A percentile compares a stretch with the other conserved stretches of the same genome.
phyloP scores from a whole-genome alignment of 164 flowering plant species.

The Magnolia kwangsiensis region DNA sequence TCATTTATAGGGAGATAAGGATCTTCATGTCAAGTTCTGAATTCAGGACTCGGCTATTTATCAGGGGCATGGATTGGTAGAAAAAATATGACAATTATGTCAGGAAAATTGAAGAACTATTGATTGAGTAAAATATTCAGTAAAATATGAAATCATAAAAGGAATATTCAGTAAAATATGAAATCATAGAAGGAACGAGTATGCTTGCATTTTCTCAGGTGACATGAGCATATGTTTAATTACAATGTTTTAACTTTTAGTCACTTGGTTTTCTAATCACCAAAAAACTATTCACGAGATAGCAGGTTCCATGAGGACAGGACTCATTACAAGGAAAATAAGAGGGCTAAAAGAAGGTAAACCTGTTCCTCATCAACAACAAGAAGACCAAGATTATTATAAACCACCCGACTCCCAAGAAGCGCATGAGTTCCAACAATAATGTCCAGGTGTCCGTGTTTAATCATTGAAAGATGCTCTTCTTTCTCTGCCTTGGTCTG shows the following conservation, averaged over 20 bases:
- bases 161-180: too few species aligned
- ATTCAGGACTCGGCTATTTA: too few species aligned
- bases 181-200: not conserved
- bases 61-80: too few species aligned
- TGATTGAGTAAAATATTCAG: too few species aligned
- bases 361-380: conserved; percentile 99
- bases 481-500: conserved; percentile 92
- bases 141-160: too few species aligned
- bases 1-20: too few species aligned
- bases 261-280: not conserved
- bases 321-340: not conserved
- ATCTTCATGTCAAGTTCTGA: too few species aligned
- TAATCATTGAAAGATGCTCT: conserved; percentile 65
- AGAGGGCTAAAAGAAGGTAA: conserved; percentile 8
- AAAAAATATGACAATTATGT: too few species aligned
- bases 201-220: not conserved
- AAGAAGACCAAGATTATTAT: conserved; percentile 85
- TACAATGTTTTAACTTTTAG: too few species aligned
- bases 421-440: conserved; percentile 97
- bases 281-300: not conserved
- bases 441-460: conserved; percentile 70
- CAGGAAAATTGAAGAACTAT: too few species aligned
- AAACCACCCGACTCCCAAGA: conserved; percentile 88
- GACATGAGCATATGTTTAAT: not conserved
- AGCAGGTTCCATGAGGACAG: not conserved